Evolutionary conservation across 1,139 yeast genomes (phyloP), one percentile per base, ranked within the genome.

Genomic region (Suhomyces choctaworum): DNA sequence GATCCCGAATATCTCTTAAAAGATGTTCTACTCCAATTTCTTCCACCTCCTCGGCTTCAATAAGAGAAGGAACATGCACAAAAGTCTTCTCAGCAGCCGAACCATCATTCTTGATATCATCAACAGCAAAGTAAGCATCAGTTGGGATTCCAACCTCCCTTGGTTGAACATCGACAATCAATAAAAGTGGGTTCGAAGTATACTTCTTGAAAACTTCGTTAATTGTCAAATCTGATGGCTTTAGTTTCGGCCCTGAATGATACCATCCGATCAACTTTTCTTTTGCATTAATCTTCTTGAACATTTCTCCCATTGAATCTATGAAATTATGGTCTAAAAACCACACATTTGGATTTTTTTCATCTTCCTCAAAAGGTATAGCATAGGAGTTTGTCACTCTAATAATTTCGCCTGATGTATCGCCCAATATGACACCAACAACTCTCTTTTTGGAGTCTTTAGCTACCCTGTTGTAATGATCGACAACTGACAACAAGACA

Each of bases 11-110:
- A 54, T 94, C 98, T 54, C 97, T 80, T 46, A 94, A 68, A 44
- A 94, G 66, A 57, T 94, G 99, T 59, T 94, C 99, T 7, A 94
- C 99, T 44, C 98, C 98, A 50, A 94, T 94, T 63, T 94, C 99
- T 64, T 94, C 98, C 3, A 98, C 98, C 60, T 94, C 98, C 59
- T 94, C 98, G 3, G 99, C 99, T 57, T 88, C 95, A 46, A 94
- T 89, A 21, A 80, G 73, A 10, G 96, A 86, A 10, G 97, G 96
- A 25, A 90, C 82, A 62, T 94, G 98, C 25, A 88, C 80, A 66
- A 92, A 92, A 1, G 97, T 90, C 63, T 82, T 82, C 56, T 89
- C 96, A 3, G 96, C 87, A 4, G 92, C 80, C 2, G 96, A 78
- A n/a, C 98, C 98, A 61, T 90, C 97, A 53, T 89, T 94, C 58